These are phyloP conservation scores for Sambucus nigra DNA, from an alignment of 129 eudicot species.

Conservation along the genomic window DNA sequence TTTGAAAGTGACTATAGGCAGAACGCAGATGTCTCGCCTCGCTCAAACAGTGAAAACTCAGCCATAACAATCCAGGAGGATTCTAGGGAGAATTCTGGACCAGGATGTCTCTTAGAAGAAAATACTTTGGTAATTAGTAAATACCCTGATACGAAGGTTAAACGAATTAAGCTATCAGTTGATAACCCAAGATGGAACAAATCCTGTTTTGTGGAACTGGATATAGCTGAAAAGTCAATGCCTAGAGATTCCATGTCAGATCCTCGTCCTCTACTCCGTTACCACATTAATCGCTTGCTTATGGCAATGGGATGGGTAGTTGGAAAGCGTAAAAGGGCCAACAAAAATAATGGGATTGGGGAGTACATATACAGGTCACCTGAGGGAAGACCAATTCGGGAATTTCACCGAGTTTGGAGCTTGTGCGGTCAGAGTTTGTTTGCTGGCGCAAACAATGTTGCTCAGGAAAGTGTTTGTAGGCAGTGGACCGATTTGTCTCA, in stretches of 20 bases:
- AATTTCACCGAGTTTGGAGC: conserved; percentile 73
- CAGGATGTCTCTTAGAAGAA: conserved; percentile 25
- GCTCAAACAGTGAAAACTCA: conserved; percentile 53
- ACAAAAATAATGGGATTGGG: conserved; percentile 45
- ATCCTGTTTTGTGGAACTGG: conserved; percentile 40
- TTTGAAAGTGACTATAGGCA: conserved; percentile 23
- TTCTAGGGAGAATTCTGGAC: conserved; percentile 19
- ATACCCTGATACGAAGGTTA: conserved; percentile 25
- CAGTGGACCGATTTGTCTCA: conserved; percentile 46
- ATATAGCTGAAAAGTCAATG: conserved; percentile 34
- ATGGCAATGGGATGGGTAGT: conserved; percentile 76
- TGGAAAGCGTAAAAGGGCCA: conserved; percentile 64
- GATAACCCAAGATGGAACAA: conserved; percentile 55
- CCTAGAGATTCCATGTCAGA: conserved; percentile 38
- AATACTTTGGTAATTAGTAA: conserved; percentile 18
- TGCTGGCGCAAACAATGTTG: conserved; percentile 19
- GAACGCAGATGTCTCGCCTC: conserved; percentile 22
- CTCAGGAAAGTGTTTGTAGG: conserved; percentile 24
- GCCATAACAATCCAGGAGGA: conserved; percentile 48
- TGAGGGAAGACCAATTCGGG: conserved; percentile 79
- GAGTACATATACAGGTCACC: conserved; percentile 77
- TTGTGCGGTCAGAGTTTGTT: conserved; percentile 54
- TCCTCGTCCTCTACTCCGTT: conserved; percentile 70
- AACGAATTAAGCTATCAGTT: conserved; percentile 36
- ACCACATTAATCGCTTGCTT: conserved; percentile 50